Base-by-base conservation (phyloP, 2,329 filamentous ascomycete species). In the Annulohypoxylon truncatum region DNA sequence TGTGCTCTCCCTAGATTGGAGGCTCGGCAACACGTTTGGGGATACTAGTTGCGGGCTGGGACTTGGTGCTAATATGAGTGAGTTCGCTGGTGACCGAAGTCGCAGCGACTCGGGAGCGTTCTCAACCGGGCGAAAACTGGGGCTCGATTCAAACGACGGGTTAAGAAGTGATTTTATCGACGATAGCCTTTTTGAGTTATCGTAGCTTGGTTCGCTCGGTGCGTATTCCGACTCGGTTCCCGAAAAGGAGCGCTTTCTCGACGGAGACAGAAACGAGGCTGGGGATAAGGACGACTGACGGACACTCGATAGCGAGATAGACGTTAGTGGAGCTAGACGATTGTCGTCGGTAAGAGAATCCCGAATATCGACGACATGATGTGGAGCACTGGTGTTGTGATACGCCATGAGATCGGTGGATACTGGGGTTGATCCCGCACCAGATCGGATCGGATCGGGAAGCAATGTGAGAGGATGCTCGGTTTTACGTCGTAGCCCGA, bases 111-210 rank as follows among this genome's bases (percentile, higher is more conserved):
- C 83, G n/a, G 81, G 77, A 6, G 71, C 50, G 24, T 79, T 76
- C 66, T 82, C 78, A 74, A 74, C 24, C 20, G 68, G 52, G 48
- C 61, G 66, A 24, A 69, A 72, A 55, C 70, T 68, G 40, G 62
- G 60, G 42, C 64, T 73, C 48, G 71, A 68, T 52, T 66, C 73
- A 24, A 71, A 73, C 4, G 77, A 74, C 2, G 88, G 88, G 68
- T 93, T 94, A 10, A 94, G 80, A 46, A 94, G 90, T 4, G 91
- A 92, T 69, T 90, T 92, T 66, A 94, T 94, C 2, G 90, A 92
- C 15, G 89, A 92, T 3, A 93, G 79, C 12, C 91, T 87, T 75
- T 91, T 85, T 42, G 87, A 79, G 35, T 79, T 79, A 24, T 87
- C 83, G 22, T 82, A 79, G 1, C 80, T 79, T n/a, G 74, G 71